phyloP scores from a whole-genome alignment of 1,139 yeast genomes.

The Hemisphaericaspora lyxosophila region DNA sequence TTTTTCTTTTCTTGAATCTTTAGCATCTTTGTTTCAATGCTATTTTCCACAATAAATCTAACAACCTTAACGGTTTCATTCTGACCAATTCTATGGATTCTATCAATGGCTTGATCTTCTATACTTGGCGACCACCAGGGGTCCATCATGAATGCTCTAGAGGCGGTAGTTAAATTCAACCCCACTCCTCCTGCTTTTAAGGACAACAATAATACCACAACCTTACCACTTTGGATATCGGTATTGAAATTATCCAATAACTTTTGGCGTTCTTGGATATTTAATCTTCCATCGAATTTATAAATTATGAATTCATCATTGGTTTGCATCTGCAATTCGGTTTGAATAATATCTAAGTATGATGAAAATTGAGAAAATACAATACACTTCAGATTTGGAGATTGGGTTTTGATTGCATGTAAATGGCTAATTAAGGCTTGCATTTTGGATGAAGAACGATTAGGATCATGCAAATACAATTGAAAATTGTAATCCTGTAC shows the following conservation, averaged over 20 bases:
- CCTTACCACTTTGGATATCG: conserved; percentile 27
- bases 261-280: conserved; percentile 62
- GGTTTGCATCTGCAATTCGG: conserved; percentile 49
- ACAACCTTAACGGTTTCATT: conserved; percentile 67
- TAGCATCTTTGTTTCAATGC: conserved; percentile 90
- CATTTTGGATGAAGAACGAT: conserved; percentile 67
- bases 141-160: conserved; percentile 88
- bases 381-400: conserved; percentile 71
- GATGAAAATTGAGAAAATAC: conserved; percentile 92
- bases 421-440: conserved; percentile 67
- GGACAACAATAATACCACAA: conserved; percentile 67
- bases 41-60: conserved; percentile 76
- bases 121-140: conserved; percentile 98
- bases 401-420: conserved; percentile 49
- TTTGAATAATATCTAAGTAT: conserved; percentile 72
- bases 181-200: conserved; percentile 97
- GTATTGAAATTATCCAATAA: conserved; percentile 57
- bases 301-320: conserved; percentile 39
- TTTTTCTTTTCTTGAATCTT: conserved; percentile 83
- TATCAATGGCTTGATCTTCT: conserved; percentile 93
- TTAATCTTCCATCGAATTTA: conserved; percentile 82
- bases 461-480: conserved; percentile 48
- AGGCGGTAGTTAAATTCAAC: conserved; percentile 81
- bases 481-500: conserved; percentile 30
- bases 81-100: conserved; percentile 93